phyloP scores from a whole-genome alignment of 78 protist species.

The Planoprotostelium fungivorum region DNA sequence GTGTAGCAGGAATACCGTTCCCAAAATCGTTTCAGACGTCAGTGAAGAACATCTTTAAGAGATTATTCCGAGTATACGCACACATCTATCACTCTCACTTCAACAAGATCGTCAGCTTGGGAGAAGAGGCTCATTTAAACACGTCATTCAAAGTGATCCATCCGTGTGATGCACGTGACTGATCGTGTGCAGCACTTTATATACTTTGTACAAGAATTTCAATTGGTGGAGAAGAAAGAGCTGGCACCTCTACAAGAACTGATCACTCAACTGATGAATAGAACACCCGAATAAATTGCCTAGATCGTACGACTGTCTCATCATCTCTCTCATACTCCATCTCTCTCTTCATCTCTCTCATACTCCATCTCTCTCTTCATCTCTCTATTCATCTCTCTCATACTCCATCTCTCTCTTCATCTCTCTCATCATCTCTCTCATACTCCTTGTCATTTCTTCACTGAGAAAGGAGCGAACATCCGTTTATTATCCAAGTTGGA shows the following conservation, averaged over 20 bases:
- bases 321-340: too few species aligned
- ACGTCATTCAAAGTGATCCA: constrained; percentile 49
- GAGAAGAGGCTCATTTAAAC: constrained; percentile 89
- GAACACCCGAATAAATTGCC: not conserved
- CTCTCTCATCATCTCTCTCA: too few species aligned
- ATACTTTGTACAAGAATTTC: constrained; percentile 77
- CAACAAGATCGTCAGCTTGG: constrained; percentile 51
- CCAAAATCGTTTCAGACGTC: constrained; percentile 82
- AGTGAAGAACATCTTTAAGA: constrained; percentile 82
- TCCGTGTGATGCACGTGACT: not conserved
- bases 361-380: too few species aligned
- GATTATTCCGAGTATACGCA: constrained; percentile 92
- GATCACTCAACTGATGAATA: constrained; percentile 5
- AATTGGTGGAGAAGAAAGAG: constrained; percentile 76
- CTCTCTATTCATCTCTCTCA: too few species aligned
- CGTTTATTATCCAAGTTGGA: too few species aligned
- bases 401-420: too few species aligned
- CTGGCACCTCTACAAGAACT: constrained; percentile 66
- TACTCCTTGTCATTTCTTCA: too few species aligned
- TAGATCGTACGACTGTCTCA: too few species aligned
- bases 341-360: too few species aligned
- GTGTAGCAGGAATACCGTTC: constrained; percentile 56
- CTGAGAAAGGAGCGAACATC: too few species aligned
- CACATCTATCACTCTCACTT: constrained; percentile 96
- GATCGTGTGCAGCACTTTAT: constrained; percentile 53